Evolutionary conservation across 2,329 filamentous ascomycete species (phyloP), one percentile per base, ranked within the genome.

Genomic region (Tolypocladium tundrense): DNA sequence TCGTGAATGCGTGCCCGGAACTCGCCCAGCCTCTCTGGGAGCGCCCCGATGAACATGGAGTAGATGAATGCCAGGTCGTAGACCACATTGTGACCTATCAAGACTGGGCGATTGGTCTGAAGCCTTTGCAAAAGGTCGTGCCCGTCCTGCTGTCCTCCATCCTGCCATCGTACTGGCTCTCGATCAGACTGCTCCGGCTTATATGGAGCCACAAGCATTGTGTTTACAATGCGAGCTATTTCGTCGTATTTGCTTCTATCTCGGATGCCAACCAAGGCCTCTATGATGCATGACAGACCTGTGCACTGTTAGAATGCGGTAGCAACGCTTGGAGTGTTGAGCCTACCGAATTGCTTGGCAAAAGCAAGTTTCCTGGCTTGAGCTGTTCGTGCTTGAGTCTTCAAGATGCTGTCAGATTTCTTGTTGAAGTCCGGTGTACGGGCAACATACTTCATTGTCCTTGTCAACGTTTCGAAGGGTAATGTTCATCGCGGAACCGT

Each of bases 71-170:
- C 77, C 3, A 88, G 72, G 62, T 88, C 85, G 1, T 80, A 78
- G 61, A 88, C 82, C 59, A 84, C 75, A 63, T 88, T 88, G 70
- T 88, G 85, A 0, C 85, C 84, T 3, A 88, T 76, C 0, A 88
- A 14, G n/a, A 54, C 37, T 41, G 33, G 33, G 37, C 21, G 10
- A 13, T n/a, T 24, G 8, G 11, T 9, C n/a, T 27, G 35, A 41
- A 33, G n/a, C 37, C 31, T 27, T 11, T 42, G 53, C 39, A 40
- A 40, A 40, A 40, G 14, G 14, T 19, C 16, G 6, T 19, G 39
- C 14, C 14, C 7, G 39, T 40, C 14, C 39, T 40, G 14, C 19
- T 19, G 39, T 40, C 39, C 39, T 40, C 39, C 39, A 19, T 8
- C 39, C 39, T 53, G 50, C 50, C 50, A 53, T 11, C 10, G 27